Percentiles rank a stretch among this genome's conserved stretches.
Evolutionary conservation across 345 rosid species (phyloP).

Genomic region (Lepidium didymum): DNA sequence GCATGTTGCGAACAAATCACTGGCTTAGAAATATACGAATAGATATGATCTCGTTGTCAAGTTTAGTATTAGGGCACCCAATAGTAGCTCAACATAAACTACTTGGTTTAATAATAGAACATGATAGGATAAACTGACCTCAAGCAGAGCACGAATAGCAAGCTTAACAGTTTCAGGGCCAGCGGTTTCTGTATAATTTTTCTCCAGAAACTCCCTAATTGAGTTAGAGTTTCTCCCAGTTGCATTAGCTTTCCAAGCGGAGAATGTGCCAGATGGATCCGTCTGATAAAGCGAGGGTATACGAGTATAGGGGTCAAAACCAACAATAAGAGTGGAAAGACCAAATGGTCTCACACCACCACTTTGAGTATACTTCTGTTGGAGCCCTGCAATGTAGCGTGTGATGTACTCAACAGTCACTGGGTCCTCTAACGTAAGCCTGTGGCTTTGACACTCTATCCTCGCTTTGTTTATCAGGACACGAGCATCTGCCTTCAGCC

Average conservation of each 20-base stretch:
- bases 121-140: conserved; percentile 40
- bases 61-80: background rate
- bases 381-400: conserved; percentile 82
- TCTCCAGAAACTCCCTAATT: conserved; percentile 81
- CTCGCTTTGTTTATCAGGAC: conserved; percentile 64
- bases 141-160: conserved; percentile 87
- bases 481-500: conserved; percentile 76
- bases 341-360: conserved; percentile 91
- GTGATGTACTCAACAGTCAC: conserved; percentile 91
- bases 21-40: background rate
- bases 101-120: background rate
- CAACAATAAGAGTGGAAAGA: conserved; percentile 65
- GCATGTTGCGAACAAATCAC: background rate
- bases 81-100: background rate
- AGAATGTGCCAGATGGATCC: conserved; percentile 93
- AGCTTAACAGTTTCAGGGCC: conserved; percentile 89
- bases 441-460: conserved; percentile 74
- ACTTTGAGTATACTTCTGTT: conserved; percentile 94
- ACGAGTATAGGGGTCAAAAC: conserved; percentile 75
- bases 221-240: conserved; percentile 93
- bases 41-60: background rate
- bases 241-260: conserved; percentile 98
- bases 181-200: conserved; percentile 73
- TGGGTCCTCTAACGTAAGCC: conserved; percentile 92
- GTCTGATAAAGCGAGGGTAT: conserved; percentile 78